Evolutionary conservation across 805 yeast species (phyloP), one percentile per base, ranked within the genome.

Genomic region (Saccharomycopsis oosterbeekiorum): DNA sequence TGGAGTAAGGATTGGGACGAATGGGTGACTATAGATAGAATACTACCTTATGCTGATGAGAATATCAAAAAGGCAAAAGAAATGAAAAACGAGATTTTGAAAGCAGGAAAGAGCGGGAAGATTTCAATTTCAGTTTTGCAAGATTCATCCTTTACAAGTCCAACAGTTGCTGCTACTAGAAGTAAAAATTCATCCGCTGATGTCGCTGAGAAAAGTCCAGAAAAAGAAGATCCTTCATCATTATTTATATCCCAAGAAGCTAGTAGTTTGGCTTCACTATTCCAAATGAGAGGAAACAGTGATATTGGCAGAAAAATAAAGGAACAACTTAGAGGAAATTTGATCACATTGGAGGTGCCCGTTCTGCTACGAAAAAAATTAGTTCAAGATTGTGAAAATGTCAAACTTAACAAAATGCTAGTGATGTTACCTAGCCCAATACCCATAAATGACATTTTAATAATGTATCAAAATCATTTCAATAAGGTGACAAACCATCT

Each of bases 1-100:
- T 93, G 99, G 99, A 92, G 90, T 68, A 74, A 85, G 17, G 84
- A 91, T 62, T 93, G 97, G 97, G 97, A 93, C 70, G 99, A 93
- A 72, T 93, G 99, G 99, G 93, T 93, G 0, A 79, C 81, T 1
- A 72, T 73, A 8, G 84, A 81, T 53, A 75, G 98, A 41, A 80
- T 93, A 11, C 75, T 89, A 68, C 86, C 84, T 64, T 79, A 77
- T 69, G 88, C 80, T 58, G 85, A 83, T 39, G 96, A 86, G 64
- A 90, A 87, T 68, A 67, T 86, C 59, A 75, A 78, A 57, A 74
- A 83, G 59, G 88, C 85, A 70, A 81, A 84, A 66, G 85, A 82
- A 64, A 73, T 89, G 65, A 81, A 80, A 62, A 73, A 73, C n/a
- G 64, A 60, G 37, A 62, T 62, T 56, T 61, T 57, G 19, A 59